phyloP scores from a whole-genome alignment of 768 basidiomycete species.

The Mycena kentingensis region DNA sequence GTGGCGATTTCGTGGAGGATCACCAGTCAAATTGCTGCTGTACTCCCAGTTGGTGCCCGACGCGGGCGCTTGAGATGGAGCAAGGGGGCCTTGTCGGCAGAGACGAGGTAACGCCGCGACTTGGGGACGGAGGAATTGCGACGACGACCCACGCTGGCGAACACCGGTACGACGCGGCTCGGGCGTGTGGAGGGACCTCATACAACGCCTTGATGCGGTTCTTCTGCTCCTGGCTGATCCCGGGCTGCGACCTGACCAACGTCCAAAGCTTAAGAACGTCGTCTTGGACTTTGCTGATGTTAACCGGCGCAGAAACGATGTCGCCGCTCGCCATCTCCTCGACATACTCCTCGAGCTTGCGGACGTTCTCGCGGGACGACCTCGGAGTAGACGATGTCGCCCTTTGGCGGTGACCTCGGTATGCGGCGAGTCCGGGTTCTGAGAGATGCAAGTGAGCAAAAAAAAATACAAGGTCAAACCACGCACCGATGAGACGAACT shows the following conservation, averaged over 20 bases:
- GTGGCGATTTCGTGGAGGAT: slow-evolving; percentile 98
- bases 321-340: slow-evolving; percentile 98
- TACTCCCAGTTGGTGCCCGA: no score
- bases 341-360: slow-evolving; percentile 96
- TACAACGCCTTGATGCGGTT: slow-evolving; percentile 92
- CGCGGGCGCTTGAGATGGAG: no score
- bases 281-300: slow-evolving; percentile 99
- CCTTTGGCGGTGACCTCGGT: slow-evolving; percentile 92
- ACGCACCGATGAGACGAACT: slow-evolving; percentile 89
- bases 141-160: slow-evolving; percentile 86
- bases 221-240: slow-evolving; percentile 96
- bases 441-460: slow-evolving; percentile 20
- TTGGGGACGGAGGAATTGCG: slow-evolving; percentile 95
- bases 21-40: slow-evolving; percentile 92
- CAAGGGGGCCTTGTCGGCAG: no score
- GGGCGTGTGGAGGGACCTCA: slow-evolving; percentile 78
- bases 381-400: slow-evolving; percentile 93
- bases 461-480: neutral
- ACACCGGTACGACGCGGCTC: slow-evolving; percentile 58
- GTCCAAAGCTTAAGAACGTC: slow-evolving; percentile 97
- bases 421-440: slow-evolving; percentile 93
- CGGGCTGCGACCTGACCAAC: slow-evolving; percentile 94
- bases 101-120: slow-evolving; percentile 80
- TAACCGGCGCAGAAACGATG: slow-evolving; percentile 79
- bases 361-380: slow-evolving; percentile 93